Base-by-base conservation (phyloP, 2,329 filamentous ascomycete species). In the Pezicula rhizophila region DNA sequence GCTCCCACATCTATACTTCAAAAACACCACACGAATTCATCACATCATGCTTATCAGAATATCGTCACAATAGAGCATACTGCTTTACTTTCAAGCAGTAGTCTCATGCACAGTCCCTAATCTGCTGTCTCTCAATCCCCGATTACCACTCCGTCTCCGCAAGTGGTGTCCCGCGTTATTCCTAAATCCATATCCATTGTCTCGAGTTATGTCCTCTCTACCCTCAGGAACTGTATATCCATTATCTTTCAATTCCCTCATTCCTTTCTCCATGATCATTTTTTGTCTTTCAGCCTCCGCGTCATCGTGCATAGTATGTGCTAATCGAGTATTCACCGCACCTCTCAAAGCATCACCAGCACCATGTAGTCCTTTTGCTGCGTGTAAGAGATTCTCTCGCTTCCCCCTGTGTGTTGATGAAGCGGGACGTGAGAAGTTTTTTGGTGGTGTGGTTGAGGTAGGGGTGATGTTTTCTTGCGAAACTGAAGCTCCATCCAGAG, bases 291-390 rank as follows among this genome's bases (percentile, higher is more conserved):
- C 58, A 35, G 53, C 52, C 40, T 60, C 58, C 10, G 49, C 56
- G 2, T 46, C 46, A 26, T 61, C 56, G 40, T 54, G 49, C 20
- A 52, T 48, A 0, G 42, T 50, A 18, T 50, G 49, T 25, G 57
- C 58, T 18, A 61, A 53, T 5, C 37, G 50, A 23, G 40, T 41
- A 39, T 61, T 60, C 3, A 61, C 47, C 8, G 49, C 46, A 14
- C 58, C 58, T 28, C 58, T 35, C 2, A 61, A 15, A 4, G 55
- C 58, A 39, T 61, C 58, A 2, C 54, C 50, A 8, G 57, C 57
- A 17, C 58, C 58, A 31, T 55, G 53, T 1, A 60, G 28, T 8
- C 58, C 58, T 35, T 58, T 59, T 4, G 49, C 17, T 5, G 53
- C 52, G 8, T 33, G 48, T 8, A 41, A 33, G 3, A 56, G 31